Percentiles rank a stretch among this genome's conserved stretches.
These are phyloP conservation scores for Albizia julibrissin DNA, from an alignment of 306 rosid genomes.

Conservation along the genomic window DNA sequence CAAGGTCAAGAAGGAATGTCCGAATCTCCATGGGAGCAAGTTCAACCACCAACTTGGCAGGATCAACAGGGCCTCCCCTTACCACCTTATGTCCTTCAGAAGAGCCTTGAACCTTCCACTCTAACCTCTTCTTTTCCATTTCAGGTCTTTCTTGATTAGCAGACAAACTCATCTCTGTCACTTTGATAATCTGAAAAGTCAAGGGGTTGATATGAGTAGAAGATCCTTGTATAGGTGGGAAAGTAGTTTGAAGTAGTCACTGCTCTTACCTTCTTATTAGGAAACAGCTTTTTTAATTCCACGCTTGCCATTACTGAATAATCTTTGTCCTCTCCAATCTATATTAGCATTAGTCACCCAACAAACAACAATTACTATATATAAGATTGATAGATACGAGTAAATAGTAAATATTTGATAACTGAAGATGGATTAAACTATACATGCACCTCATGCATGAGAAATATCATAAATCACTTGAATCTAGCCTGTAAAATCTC, in stretches of 20 bases:
- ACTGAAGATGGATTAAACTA: not conserved
- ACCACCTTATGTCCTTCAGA: slow-evolving; percentile 52
- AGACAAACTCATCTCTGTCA: slow-evolving; percentile 75
- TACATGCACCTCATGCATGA: slow-evolving; percentile 8
- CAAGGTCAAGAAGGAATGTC: slow-evolving; percentile 51
- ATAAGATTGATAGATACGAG: not conserved
- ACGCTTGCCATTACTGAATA: slow-evolving; percentile 64
- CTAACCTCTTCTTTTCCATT: slow-evolving; percentile 70
- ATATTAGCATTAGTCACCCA: slow-evolving; percentile 39
- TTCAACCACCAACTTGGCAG: slow-evolving; percentile 64
- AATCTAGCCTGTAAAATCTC: not conserved
- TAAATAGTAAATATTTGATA: not conserved
- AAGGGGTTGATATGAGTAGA: slow-evolving; percentile 15
- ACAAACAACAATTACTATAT: slow-evolving; percentile 22
- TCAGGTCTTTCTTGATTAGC: slow-evolving; percentile 84
- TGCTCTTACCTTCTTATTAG: slow-evolving; percentile 64
- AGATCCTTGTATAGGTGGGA: not conserved
- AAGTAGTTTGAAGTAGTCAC: not conserved
- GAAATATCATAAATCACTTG: slow-evolving; percentile 20
- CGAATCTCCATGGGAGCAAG: slow-evolving; percentile 89
- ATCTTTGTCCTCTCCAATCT: slow-evolving; percentile 85
- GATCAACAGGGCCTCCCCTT: slow-evolving; percentile 78
- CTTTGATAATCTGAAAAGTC: slow-evolving; percentile 60
- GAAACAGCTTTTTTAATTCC: slow-evolving; percentile 73
- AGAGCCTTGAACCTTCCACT: slow-evolving; percentile 72